Evolutionary conservation across 257 asterid species (phyloP), one percentile per base, ranked within the genome.

Genomic region (Plantago major): DNA sequence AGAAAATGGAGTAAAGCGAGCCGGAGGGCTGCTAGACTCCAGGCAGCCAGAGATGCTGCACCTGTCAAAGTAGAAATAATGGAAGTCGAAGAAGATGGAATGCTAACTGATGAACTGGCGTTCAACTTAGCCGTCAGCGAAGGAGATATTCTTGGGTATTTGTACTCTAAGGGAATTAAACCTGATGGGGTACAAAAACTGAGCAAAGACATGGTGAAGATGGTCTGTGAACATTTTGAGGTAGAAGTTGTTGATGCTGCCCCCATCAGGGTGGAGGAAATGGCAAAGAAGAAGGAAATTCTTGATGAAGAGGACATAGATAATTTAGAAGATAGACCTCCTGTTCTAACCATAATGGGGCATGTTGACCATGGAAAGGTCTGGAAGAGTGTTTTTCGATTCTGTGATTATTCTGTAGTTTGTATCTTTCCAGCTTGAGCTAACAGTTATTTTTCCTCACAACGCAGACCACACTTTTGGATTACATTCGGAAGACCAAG

Each of bases 311-410:
- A 87, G 28, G 99, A 93, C 80, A 66, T 87, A 58, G 97, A 87
- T 74, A 85, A 85, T 37, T 76, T 93, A 70, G 81, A 83, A 81
- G 82, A 83, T 58, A 76, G 99, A 70, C 97, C 99, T 65, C 96
- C 99, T 46, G 95, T 93, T 65, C 68, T 93, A 59, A 89, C 99
- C 65, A 89, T 93, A 67, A 93, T 93, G 99, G 97, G 99, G 26
- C 99, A 93, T 66, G 99, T 93, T 66, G 99, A 93, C 77, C 99
- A 93, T 73, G 99, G 99, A 77, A 93, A 93, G 95, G 99, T 89
- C 57, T 63, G 75, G 60, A 60, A 61, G 58, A 59, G 46, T 53
- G 28, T 45, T 44, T 38, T 33, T 58, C 28, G 18, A 1, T 42
- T 67, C 13, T 67, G 58, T 28, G 42, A 0, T 38, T 49, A n/a